A percentile compares a stretch with the other conserved stretches of the same genome.
phyloP scores from a whole-genome alignment of 805 yeast genomes.

The Sporopachydermia quercuum region DNA sequence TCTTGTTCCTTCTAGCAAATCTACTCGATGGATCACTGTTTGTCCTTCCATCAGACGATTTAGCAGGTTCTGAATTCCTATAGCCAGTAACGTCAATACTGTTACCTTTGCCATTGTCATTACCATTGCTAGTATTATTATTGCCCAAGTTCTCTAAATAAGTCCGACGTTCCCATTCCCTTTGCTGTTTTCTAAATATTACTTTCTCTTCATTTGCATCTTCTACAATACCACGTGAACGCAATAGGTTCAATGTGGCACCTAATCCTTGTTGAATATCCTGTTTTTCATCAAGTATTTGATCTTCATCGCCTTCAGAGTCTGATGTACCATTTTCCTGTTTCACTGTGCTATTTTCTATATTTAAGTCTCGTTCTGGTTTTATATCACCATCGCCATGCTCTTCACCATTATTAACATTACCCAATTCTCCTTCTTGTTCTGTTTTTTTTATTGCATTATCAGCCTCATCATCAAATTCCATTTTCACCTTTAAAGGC shows the following conservation, averaged over 20 bases:
- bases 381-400: conserved; percentile 7
- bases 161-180: conserved; percentile 8
- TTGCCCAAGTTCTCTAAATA: neutral
- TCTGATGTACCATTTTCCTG: no score
- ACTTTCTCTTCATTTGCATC: conserved; percentile 9
- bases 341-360: neutral
- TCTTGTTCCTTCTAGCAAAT: conserved; percentile 8
- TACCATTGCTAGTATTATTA: neutral
- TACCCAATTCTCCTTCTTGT: conserved; percentile 2
- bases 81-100: no score
- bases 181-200: conserved; percentile 10
- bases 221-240: conserved; percentile 15
- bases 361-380: neutral
- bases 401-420: conserved; percentile 4
- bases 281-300: conserved; percentile 10
- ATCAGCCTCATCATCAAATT: conserved; percentile 6
- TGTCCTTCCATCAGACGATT: no score
- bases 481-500: conserved; percentile 5
- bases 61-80: no score
- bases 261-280: conserved; percentile 21
- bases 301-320: neutral
- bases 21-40: no score
- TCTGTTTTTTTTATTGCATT: conserved; percentile 3
- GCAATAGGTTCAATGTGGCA: conserved; percentile 20
- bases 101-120: neutral